Evolutionary conservation across 805 yeast species (phyloP).

Genomic region (Yamadazyma ubonensis): DNA sequence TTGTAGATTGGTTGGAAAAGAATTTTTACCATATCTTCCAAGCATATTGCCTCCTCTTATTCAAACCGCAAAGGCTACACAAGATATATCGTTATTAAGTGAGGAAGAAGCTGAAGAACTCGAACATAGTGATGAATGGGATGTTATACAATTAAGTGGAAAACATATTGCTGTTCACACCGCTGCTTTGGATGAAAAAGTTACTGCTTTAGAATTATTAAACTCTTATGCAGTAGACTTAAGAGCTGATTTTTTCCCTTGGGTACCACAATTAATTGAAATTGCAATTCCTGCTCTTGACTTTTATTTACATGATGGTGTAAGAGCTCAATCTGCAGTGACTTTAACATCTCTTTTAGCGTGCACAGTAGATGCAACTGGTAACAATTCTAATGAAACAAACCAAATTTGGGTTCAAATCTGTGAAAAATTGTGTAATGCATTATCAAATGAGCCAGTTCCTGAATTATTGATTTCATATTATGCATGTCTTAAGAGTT

Average conservation of each 20-base stretch:
- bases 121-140: conserved; percentile 90
- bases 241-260: conserved; percentile 78
- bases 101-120: conserved; percentile 83
- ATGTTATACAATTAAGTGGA: conserved; percentile 85
- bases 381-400: conserved; percentile 58
- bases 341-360: conserved; percentile 75
- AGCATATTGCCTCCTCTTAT: conserved; percentile 92
- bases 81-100: conserved; percentile 84
- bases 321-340: conserved; percentile 85
- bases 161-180: conserved; percentile 94
- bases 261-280: conserved; percentile 76
- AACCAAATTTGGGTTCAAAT: conserved; percentile 70
- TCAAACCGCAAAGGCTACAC: conserved; percentile 82
- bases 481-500: conserved; percentile 67
- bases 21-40: too few relatives aligned
- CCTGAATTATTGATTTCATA: conserved; percentile 79
- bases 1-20: too few relatives aligned
- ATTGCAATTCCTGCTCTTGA: conserved; percentile 86
- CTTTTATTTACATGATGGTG: conserved; percentile 92
- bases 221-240: conserved; percentile 82
- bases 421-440: conserved; percentile 63
- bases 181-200: conserved; percentile 90
- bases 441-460: conserved; percentile 74
- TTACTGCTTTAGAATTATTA: conserved; percentile 84
- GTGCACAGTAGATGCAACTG: conserved; percentile 57